These are phyloP conservation scores for Fragilaria crotonensis DNA, from an alignment of 108 stramenopile species.

Conservation along the genomic window DNA sequence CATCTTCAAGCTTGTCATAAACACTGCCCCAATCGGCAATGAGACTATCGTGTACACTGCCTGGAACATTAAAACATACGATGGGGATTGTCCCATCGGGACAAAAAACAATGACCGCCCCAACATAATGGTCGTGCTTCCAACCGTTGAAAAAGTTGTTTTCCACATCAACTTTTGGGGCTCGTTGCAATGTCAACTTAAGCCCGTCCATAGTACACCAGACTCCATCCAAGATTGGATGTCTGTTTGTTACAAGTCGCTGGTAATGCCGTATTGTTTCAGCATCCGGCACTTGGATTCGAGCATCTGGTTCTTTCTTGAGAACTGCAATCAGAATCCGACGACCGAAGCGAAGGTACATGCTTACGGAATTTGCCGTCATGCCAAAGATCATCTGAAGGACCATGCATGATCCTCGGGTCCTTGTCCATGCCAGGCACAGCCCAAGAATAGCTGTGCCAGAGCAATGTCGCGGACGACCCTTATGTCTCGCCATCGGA, in stretches of 20 bases:
- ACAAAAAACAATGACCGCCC: slow-evolving; percentile 21
- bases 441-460: not conserved
- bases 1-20: too few relatives aligned
- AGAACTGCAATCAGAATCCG: too few relatives aligned
- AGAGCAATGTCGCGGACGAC: not conserved
- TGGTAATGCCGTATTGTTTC: not conserved
- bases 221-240: not conserved
- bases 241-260: not conserved
- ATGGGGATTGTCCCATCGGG: slow-evolving; percentile 27
- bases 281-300: not conserved
- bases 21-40: slow-evolving; percentile 20
- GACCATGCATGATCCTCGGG: not conserved
- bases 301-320: not conserved
- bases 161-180: not conserved
- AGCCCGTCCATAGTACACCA: slow-evolving; percentile 17
- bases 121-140: too few relatives aligned
- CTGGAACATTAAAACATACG: slow-evolving; percentile 17
- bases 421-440: too few relatives aligned
- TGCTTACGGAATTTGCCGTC: slow-evolving; percentile 1
- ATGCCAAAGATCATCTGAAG: slow-evolving; percentile 1
- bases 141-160: too few relatives aligned
- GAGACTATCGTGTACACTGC: slow-evolving; percentile 20
- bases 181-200: slow-evolving; percentile 3
- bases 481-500: not conserved
- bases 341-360: too few relatives aligned